phyloP scores from a whole-genome alignment of 2,329 filamentous ascomycete species.

The Rhinocladiella similis region DNA sequence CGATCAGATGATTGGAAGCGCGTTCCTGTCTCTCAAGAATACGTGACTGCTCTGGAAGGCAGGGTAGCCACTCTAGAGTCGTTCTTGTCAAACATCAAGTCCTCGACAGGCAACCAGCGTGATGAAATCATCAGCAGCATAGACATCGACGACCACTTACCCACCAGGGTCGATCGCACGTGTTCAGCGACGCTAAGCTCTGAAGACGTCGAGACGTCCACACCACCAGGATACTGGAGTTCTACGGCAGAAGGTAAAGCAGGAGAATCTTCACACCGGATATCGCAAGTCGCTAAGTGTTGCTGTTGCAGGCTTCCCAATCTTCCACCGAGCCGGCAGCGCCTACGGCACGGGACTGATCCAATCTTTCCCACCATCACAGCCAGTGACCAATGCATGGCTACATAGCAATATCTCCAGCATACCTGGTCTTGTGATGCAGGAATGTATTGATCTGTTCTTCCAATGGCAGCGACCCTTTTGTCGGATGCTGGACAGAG shows the following conservation, averaged over 20 bases:
- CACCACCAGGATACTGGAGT: not conserved
- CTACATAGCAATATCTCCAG: not conserved
- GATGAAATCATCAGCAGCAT: constrained; percentile 8
- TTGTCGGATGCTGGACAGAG: constrained; percentile 2
- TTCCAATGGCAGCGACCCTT: constrained; percentile 10
- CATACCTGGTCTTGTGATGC: not conserved
- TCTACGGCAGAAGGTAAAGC: not conserved
- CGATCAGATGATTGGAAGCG: constrained; percentile 13
- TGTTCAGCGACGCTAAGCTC: not conserved
- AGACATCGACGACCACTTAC: constrained; percentile 4
- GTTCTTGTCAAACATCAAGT: constrained; percentile 8
- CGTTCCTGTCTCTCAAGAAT: constrained; percentile 5
- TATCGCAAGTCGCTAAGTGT: not conserved
- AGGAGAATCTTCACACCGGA: not conserved
- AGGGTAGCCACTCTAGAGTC: constrained; percentile 5
- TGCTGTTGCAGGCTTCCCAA: not conserved
- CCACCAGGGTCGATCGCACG: not conserved
- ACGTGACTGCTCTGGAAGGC: constrained; percentile 7
- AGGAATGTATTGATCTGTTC: constrained; percentile 10
- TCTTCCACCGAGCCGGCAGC: constrained; percentile 10
- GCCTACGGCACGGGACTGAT: constrained; percentile 8
- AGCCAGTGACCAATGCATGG: not conserved
- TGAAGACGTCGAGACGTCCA: not conserved
- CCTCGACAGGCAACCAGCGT: constrained; percentile 1
- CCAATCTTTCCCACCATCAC: not conserved